Conservation (phyloP, 306 rosid species). For the Coriaria nepalensis region DNA sequence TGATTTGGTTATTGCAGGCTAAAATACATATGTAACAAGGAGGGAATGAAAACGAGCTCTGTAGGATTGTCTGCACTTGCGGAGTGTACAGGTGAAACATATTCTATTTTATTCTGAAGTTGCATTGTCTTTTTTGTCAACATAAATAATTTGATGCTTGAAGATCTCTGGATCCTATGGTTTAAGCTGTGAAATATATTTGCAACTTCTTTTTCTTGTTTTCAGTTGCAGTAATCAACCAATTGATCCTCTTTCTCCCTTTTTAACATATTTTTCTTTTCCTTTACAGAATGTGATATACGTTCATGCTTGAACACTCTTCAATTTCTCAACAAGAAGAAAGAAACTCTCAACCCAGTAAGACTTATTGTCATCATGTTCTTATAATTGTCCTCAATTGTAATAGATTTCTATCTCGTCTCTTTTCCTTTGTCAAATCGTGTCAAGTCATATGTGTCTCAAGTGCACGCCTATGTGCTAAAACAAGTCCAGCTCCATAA, state of each 20-base stretch:
- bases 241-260: slow-evolving; percentile 8
- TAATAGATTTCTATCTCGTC: too few relatives aligned
- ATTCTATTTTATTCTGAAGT: slow-evolving; percentile 3
- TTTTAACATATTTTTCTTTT: slow-evolving; percentile 7
- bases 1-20: slow-evolving; percentile 33
- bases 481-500: too few relatives aligned
- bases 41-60: slow-evolving; percentile 67
- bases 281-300: slow-evolving; percentile 72
- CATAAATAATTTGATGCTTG: background rate
- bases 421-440: too few relatives aligned
- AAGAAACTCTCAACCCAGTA: slow-evolving; percentile 69
- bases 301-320: slow-evolving; percentile 96
- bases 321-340: slow-evolving; percentile 81
- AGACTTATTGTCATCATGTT: slow-evolving; percentile 21
- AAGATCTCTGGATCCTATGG: background rate
- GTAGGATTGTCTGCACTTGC: slow-evolving; percentile 76
- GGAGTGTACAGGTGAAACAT: slow-evolving; percentile 58
- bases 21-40: slow-evolving; percentile 81
- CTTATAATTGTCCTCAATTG: too few relatives aligned
- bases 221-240: too few relatives aligned
- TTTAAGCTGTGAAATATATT: too few relatives aligned
- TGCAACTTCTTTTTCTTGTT: too few relatives aligned
- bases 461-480: too few relatives aligned
- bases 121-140: background rate
- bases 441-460: too few relatives aligned